phyloP scores from a whole-genome alignment of 305 asterid genomes.

The Fraxinus floribunda region DNA sequence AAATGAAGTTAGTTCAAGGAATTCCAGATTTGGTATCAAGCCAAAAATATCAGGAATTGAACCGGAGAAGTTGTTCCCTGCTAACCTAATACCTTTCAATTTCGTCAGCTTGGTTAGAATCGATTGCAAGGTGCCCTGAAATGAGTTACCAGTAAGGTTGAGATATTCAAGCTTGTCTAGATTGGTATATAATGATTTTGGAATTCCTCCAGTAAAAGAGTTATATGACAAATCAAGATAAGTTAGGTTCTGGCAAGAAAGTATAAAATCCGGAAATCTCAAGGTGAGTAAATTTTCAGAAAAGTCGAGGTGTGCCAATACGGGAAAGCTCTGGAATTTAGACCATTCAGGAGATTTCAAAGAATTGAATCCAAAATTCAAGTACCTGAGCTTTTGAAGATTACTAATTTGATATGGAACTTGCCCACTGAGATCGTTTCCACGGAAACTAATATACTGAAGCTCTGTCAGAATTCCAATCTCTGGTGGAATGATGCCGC shows the following conservation, averaged over 20 bases:
- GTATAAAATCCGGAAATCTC: conserved; percentile 36
- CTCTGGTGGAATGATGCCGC: neutral
- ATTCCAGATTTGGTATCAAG: conserved; percentile 27
- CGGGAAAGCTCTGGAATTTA: conserved; percentile 26
- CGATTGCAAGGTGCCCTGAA: conserved; percentile 36
- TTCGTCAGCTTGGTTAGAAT: conserved; percentile 36
- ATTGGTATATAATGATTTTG: conserved; percentile 36
- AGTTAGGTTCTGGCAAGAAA: conserved; percentile 26
- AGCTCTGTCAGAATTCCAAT: neutral
- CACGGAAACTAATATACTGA: too few relatives aligned
- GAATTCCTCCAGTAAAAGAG: conserved; percentile 37
- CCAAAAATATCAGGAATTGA: conserved; percentile 34
- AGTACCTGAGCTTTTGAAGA: conserved; percentile 34
- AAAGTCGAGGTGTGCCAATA: conserved; percentile 23
- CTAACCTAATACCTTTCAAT: conserved; percentile 35
- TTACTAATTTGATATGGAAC: conserved; percentile 42
- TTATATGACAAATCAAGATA: conserved; percentile 38
- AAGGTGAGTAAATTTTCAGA: conserved; percentile 21
- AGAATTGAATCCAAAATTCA: conserved; percentile 35
- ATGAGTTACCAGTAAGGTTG: conserved; percentile 34
- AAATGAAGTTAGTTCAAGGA: conserved; percentile 41
- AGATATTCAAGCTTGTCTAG: conserved; percentile 38
- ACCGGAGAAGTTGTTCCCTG: conserved; percentile 28
- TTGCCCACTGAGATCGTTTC: conserved; percentile 13
- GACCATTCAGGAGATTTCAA: conserved; percentile 36